Evolutionary conservation across 441 rosid species (phyloP).

Genomic region (Euphorbia celastroides): DNA sequence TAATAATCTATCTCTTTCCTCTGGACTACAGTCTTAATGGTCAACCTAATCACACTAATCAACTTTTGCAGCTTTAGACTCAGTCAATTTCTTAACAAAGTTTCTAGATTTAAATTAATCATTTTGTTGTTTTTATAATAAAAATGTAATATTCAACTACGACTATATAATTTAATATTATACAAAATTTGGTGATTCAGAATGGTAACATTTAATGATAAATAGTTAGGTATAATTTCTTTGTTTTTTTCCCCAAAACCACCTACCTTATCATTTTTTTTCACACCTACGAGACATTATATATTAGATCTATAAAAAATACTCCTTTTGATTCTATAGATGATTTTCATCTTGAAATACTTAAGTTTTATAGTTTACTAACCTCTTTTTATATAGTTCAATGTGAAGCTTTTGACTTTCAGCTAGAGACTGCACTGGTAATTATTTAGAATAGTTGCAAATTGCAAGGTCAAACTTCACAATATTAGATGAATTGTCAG

Average conservation of each 20-base stretch:
- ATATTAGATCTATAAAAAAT: too few relatives aligned
- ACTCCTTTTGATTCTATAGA: too few relatives aligned
- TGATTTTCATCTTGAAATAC: constrained; percentile 3
- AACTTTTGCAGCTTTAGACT: constrained; percentile 20
- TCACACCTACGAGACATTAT: constrained; percentile 5
- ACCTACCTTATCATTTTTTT: constrained; percentile 7
- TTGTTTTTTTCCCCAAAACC: constrained; percentile 13
- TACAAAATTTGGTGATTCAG: constrained; percentile 1
- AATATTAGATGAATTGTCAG: too few relatives aligned
- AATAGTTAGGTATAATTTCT: constrained; percentile 3
- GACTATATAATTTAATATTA: neutral
- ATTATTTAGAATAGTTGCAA: neutral
- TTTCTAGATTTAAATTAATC: constrained; percentile 1
- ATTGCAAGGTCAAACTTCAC: constrained; percentile 3
- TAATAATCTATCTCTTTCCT: neutral
- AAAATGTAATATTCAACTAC: neutral
- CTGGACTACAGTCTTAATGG: constrained; percentile 22
- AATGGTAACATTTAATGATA: neutral
- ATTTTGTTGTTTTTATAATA: neutral
- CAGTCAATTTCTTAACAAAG: constrained; percentile 20
- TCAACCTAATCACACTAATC: constrained; percentile 24
- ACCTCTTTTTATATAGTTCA: neutral
- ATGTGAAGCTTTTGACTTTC: constrained; percentile 9
- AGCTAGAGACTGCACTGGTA: neutral
- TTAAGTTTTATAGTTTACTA: constrained; percentile 4